Evolutionary conservation across 495 filamentous ascomycete genomes (phyloP), one percentile per base, ranked within the genome.

Genomic region (Tuber melanosporum): DNA sequence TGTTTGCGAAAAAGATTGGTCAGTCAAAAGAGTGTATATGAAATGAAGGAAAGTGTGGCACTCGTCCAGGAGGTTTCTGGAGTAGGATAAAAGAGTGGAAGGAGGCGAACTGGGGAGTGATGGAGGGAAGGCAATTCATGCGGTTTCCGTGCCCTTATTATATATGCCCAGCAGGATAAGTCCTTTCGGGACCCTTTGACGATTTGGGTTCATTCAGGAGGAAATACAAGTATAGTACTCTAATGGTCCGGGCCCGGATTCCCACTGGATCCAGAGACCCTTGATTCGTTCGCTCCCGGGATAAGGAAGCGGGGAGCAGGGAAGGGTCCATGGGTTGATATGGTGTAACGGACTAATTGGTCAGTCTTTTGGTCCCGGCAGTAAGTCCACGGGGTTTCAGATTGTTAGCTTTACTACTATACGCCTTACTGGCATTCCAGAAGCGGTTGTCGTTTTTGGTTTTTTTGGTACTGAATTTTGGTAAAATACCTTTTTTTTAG

Each of bases 11-110:
- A 41, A 32, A 32, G 26, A 15, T 66, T 32, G n/a, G 57, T 32
- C 3, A 66, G 26, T 32, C 4, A 66, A 66, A 66, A 66, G 57
- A 66, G 57, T 32, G 57, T 32, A 66, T 66, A n/a, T 26, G 26
- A 32, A 66, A 5, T 14, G 7, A 32, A 66, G 14, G 10, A 66
- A 32, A 17, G 26, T 26, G 10, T 66, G 6, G n/a, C n/a, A 66
- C 57, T 66, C 57, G 9, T 17, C 57, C n/a, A 12, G 57, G 57
- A 66, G 57, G 57, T 66, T 66, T 66, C 26, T 14, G 73, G 14
- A 32, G 70, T 17, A 20, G 62, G 41, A 47, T 49, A 49, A 70
- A 77, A 42, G 74, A 77, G 70, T 17, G 19, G 46, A 47, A 49
- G 74, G 69, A 49, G 49, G 43, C 43, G 42, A 72, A 75, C 74